phyloP scores from a whole-genome alignment of 768 basidiomycete species.

The Mycena leptocephala region DNA sequence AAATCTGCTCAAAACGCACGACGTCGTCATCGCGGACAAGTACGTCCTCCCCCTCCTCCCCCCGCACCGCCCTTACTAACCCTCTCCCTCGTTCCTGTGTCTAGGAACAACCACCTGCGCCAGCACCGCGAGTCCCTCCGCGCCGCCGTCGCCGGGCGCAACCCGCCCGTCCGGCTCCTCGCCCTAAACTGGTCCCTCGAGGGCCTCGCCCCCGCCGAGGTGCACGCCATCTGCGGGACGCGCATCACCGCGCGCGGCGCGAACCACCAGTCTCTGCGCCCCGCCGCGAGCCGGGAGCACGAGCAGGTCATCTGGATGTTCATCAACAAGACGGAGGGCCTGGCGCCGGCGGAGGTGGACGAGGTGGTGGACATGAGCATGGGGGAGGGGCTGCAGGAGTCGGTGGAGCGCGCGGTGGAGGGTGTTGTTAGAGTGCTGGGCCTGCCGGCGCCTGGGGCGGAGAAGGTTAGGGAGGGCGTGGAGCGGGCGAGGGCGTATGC shows the following conservation, averaged over 20 bases:
- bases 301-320: slow-evolving; percentile 91
- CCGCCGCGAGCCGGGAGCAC: slow-evolving; percentile 67
- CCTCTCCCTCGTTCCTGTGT: slow-evolving; percentile 48
- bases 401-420: slow-evolving; percentile 73
- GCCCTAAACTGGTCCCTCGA: slow-evolving; percentile 79
- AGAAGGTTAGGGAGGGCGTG: slow-evolving; percentile 72
- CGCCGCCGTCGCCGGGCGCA: slow-evolving; percentile 60
- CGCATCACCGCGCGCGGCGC: slow-evolving; percentile 84
- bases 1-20: slow-evolving; percentile 69
- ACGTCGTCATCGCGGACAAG: slow-evolving; percentile 97
- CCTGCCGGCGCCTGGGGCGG: slow-evolving; percentile 66
- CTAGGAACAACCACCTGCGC: slow-evolving; percentile 90
- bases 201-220: slow-evolving; percentile 67
- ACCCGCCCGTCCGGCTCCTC: slow-evolving; percentile 79
- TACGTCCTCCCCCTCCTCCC: slow-evolving; percentile 51
- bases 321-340: slow-evolving; percentile 73
- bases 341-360: slow-evolving; percentile 77
- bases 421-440: slow-evolving; percentile 70
- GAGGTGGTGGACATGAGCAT: slow-evolving; percentile 71
- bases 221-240: slow-evolving; percentile 85
- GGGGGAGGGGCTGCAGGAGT: slow-evolving; percentile 66
- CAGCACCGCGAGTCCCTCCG: slow-evolving; percentile 86
- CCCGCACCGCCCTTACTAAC: not conserved
- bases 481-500: slow-evolving; percentile 59
- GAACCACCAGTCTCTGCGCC: slow-evolving; percentile 88